Conservation (phyloP, 371 early-diverging fungal genomes). For the Apophysomyces trapeziformis region DNA sequence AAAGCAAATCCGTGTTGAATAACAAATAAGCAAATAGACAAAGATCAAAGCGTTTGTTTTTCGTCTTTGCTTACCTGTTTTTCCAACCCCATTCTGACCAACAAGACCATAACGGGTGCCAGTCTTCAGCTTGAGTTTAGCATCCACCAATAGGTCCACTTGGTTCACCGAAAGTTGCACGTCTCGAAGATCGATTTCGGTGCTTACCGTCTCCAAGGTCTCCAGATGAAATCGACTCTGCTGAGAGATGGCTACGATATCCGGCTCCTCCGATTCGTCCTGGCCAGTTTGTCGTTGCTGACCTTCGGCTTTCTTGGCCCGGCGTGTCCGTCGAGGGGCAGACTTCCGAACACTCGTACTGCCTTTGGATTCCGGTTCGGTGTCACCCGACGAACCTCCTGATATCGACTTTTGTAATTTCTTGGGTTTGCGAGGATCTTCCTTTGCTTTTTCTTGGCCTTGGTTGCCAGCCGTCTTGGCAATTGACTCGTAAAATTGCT, state of each 20-base stretch:
- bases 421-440: too few relatives aligned
- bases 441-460: not conserved
- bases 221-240: constrained; percentile 88
- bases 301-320: constrained; percentile 14
- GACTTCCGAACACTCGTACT: not conserved
- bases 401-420: too few relatives aligned
- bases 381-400: too few relatives aligned
- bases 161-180: constrained; percentile 76
- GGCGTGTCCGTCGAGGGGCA: not conserved
- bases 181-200: constrained; percentile 68
- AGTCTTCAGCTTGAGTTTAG: constrained; percentile 63
- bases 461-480: not conserved
- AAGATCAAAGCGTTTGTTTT: not conserved
- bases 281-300: constrained; percentile 20
- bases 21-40: constrained; percentile 6
- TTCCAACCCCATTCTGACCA: constrained; percentile 93
- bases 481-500: constrained; percentile 44
- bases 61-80: constrained; percentile 58
- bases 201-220: constrained; percentile 70
- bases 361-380: not conserved
- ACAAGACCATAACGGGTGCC: constrained; percentile 77
- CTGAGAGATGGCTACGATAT: constrained; percentile 79
- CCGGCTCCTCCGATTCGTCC: constrained; percentile 20
- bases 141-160: constrained; percentile 64
- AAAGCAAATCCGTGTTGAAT: not conserved